Evolutionary conservation across 2,329 filamentous ascomycete species (phyloP).

Genomic region (Ceratocystis huliohia): DNA sequence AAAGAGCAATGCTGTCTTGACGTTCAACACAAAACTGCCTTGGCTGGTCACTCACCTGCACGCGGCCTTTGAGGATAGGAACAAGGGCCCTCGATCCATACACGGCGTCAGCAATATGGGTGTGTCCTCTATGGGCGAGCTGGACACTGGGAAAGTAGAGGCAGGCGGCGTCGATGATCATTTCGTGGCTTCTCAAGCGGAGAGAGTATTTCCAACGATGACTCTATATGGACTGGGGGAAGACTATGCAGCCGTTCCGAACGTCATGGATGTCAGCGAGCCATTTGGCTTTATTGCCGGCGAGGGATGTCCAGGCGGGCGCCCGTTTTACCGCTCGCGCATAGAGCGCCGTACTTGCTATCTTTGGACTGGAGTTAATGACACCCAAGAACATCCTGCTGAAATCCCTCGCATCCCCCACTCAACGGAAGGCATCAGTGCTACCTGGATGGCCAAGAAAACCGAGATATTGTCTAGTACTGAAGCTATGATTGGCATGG

Average conservation of each 20-base stretch:
- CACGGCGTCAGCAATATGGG: conserved; percentile 73
- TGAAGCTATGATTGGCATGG: conserved; percentile 64
- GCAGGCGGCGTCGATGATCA: conserved; percentile 71
- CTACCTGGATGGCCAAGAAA: conserved; percentile 85
- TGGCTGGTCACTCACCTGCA: conserved; percentile 70
- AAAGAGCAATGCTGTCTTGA: conserved; percentile 60
- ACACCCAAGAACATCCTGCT: not conserved
- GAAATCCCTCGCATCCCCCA: conserved; percentile 52
- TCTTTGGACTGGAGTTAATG: conserved; percentile 1
- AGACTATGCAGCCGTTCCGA: conserved; percentile 65
- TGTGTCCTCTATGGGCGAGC: conserved; percentile 69
- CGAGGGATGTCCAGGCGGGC: conserved; percentile 74
- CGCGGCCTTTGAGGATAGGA: conserved; percentile 59
- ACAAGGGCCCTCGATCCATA: conserved; percentile 64
- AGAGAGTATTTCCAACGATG: conserved; percentile 61
- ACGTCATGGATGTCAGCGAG: conserved; percentile 84
- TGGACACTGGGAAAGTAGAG: conserved; percentile 60
- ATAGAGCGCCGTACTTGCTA: conserved; percentile 8
- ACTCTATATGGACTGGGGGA: conserved; percentile 65
- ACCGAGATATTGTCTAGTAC: conserved; percentile 57
- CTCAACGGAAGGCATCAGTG: conserved; percentile 57
- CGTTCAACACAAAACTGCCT: conserved; percentile 73
- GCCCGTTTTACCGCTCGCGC: conserved; percentile 54
- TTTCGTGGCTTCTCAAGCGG: conserved; percentile 62
- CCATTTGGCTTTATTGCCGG: conserved; percentile 72